A percentile compares a stretch with the other conserved stretches of the same genome.
Conservation (phyloP, 441 rosid genomes). For the Kokia cookei region DNA sequence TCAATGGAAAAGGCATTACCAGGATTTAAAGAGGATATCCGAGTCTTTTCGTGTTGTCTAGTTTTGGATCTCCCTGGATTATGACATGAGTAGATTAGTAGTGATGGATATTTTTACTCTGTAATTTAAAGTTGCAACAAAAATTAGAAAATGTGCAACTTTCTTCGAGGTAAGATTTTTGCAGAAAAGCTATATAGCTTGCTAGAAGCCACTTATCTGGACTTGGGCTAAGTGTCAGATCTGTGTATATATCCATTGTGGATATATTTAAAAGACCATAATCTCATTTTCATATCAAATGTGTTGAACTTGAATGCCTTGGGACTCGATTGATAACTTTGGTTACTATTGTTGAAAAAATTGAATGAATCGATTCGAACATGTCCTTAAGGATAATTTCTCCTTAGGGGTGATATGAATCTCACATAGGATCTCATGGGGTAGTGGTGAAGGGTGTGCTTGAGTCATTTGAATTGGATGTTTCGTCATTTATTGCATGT, state of each 20-base stretch:
- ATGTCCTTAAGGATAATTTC: no score
- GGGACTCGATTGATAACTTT: no score
- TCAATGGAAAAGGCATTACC: constrained; percentile 94
- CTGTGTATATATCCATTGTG: neutral
- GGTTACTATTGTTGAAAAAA: no score
- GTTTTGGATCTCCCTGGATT: neutral
- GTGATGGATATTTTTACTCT: neutral
- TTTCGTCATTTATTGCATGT: no score
- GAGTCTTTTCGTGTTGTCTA: constrained; percentile 81
- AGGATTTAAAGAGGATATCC: constrained; percentile 78
- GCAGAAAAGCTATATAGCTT: neutral
- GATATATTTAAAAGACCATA: neutral
- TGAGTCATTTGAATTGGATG: no score
- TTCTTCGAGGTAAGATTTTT: neutral
- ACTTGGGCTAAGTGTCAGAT: neutral
- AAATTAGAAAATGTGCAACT: neutral
- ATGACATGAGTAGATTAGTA: neutral
- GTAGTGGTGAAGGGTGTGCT: no score
- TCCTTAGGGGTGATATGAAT: no score
- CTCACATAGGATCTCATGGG: no score
- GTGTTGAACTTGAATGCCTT: neutral
- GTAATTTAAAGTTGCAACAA: neutral
- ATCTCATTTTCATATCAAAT: neutral
- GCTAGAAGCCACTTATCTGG: neutral
- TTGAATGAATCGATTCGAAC: no score